Evolutionary conservation across 768 basidiomycete species (phyloP).

Genomic region (Hortiboletus flavorubellus): DNA sequence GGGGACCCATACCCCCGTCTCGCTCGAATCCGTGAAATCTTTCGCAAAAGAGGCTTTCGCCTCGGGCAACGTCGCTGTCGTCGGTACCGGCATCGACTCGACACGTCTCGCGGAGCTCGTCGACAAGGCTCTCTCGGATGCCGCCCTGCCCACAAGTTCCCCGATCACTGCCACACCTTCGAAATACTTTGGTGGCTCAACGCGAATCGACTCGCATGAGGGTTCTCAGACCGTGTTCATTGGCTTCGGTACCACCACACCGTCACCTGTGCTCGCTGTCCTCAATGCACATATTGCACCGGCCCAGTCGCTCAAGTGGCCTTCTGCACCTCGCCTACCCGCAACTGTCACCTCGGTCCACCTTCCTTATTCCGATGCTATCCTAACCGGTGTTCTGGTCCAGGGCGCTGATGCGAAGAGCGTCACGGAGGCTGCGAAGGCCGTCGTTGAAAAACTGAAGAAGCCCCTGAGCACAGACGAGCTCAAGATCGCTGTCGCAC

Average conservation of each 20-base stretch:
- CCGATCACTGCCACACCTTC: constrained; percentile 27
- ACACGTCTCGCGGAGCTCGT: constrained; percentile 68
- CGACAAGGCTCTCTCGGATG: constrained; percentile 55
- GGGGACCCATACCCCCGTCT: constrained; percentile 59
- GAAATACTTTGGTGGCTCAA: constrained; percentile 83
- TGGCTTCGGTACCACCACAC: constrained; percentile 75
- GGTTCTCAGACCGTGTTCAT: constrained; percentile 78
- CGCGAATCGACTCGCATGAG: constrained; percentile 61
- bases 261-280: constrained; percentile 70
- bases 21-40: constrained; percentile 65
- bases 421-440: constrained; percentile 66
- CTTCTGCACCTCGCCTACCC: constrained; percentile 53
- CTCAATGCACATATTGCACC: constrained; percentile 82
- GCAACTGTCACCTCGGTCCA: constrained; percentile 71
- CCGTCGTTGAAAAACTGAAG: constrained; percentile 66
- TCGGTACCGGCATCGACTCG: constrained; percentile 85
- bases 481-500: constrained; percentile 76
- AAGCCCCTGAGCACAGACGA: constrained; percentile 59
- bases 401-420: constrained; percentile 61
- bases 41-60: constrained; percentile 74
- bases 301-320: constrained; percentile 82
- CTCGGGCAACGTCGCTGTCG: constrained; percentile 76
- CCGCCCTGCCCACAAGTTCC: constrained; percentile 34
- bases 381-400: constrained; percentile 80
- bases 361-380: constrained; percentile 89